phyloP scores from a whole-genome alignment of 1,284 basidiomycete species.

The Cutaneotrichosporon sp. region DNA sequence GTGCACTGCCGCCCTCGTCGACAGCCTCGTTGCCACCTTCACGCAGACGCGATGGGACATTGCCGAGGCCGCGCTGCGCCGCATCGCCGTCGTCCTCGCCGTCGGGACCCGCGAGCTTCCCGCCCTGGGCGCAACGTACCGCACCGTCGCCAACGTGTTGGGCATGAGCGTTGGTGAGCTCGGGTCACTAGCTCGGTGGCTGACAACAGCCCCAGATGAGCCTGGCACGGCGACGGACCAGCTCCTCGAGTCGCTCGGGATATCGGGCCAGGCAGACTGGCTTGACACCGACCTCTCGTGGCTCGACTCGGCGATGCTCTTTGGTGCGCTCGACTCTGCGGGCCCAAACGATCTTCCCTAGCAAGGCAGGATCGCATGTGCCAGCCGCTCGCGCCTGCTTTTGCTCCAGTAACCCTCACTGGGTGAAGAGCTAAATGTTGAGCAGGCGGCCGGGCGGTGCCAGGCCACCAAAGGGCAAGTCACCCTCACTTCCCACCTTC shows the following conservation, averaged over 20 bases:
- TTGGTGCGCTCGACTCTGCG: conserved; percentile 4
- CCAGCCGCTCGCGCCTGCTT: too few species aligned
- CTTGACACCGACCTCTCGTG: conserved; percentile 18
- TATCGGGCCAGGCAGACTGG: conserved; percentile 6
- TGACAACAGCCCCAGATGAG: neutral
- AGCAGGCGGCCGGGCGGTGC: too few species aligned
- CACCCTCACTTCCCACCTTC: too few species aligned
- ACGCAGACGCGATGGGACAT: conserved; percentile 32
- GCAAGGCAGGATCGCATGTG: too few species aligned
- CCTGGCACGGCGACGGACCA: neutral
- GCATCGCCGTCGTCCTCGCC: conserved; percentile 28
- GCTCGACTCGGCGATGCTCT: conserved; percentile 14
- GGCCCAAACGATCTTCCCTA: neutral
- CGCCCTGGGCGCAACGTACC: conserved; percentile 20
- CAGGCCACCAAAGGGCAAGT: too few species aligned
- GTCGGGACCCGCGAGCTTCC: conserved; percentile 25
- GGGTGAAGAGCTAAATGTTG: too few species aligned
- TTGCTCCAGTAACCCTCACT: too few species aligned
- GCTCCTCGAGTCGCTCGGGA: conserved; percentile 13
- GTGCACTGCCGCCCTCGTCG: neutral
- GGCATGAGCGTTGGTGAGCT: conserved; percentile 14
- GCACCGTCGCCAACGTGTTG: conserved; percentile 12
- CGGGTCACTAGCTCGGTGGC: neutral
- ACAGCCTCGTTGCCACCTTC: neutral
- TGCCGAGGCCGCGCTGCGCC: conserved; percentile 32